phyloP scores from a whole-genome alignment of 345 rosid genomes.

The Lumnitzera littorea region DNA sequence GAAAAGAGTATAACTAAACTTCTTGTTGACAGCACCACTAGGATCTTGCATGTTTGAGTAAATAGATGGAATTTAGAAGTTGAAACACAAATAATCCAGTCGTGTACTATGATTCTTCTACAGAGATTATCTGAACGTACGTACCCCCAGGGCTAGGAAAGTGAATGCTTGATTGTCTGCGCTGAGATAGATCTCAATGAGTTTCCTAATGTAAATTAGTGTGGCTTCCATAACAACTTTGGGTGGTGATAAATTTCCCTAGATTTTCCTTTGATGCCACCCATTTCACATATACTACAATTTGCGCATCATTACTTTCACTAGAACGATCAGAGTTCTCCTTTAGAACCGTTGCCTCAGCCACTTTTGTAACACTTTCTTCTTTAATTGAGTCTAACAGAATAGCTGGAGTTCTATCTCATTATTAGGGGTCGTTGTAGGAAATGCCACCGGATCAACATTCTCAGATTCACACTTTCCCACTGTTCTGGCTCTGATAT shows the following conservation, averaged over 20 bases:
- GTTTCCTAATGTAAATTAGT: slow-evolving; percentile 63
- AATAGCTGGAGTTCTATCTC: background rate
- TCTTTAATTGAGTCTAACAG: background rate
- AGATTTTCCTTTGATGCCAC: slow-evolving; percentile 42
- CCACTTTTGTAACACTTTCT: slow-evolving; percentile 8
- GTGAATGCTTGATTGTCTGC: slow-evolving; percentile 44
- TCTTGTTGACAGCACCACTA: slow-evolving; percentile 17
- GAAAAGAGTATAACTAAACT: no score
- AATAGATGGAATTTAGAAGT: no score
- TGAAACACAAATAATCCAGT: no score
- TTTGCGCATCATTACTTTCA: slow-evolving; percentile 26
- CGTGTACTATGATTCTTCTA: background rate
- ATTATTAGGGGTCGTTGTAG: slow-evolving; percentile 3
- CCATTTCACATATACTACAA: slow-evolving; percentile 54
- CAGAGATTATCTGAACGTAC: background rate
- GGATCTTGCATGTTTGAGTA: slow-evolving; percentile 43
- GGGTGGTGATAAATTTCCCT: slow-evolving; percentile 47
- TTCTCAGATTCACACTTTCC: slow-evolving; percentile 15
- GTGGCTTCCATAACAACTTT: slow-evolving; percentile 47
- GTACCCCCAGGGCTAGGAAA: slow-evolving; percentile 56
- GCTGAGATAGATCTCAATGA: slow-evolving; percentile 57
- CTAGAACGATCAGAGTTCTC: slow-evolving; percentile 40
- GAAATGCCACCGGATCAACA: slow-evolving; percentile 4
- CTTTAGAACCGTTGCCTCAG: slow-evolving; percentile 24
- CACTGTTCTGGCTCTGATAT: slow-evolving; percentile 27